phyloP scores from a whole-genome alignment of 176 grass and related monocot genomes.

The Aegilops longissima region DNA sequence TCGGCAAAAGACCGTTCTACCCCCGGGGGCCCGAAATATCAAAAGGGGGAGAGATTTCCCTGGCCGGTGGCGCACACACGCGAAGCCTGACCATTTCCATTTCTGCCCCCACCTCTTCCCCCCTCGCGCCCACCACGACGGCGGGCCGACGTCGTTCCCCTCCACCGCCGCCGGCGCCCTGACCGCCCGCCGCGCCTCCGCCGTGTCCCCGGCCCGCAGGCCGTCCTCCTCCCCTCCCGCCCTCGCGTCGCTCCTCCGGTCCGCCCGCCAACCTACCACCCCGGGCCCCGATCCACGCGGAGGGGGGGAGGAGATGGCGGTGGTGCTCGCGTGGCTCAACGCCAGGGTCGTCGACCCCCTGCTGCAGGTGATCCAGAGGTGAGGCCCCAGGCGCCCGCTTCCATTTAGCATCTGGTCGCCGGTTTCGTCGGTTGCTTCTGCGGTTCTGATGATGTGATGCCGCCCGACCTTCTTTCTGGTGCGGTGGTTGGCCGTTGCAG shows the following conservation, averaged over 20 bases:
- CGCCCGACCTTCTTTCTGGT: background rate
- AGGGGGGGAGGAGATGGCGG: slow-evolving; percentile 31
- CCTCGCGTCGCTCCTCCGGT: too few relatives aligned
- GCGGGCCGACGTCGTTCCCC: background rate
- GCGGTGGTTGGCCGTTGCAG: slow-evolving; percentile 31
- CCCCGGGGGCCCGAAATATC: background rate
- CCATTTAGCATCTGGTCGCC: background rate
- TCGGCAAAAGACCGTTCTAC: background rate
- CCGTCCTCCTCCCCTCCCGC: background rate
- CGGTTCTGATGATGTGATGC: too few relatives aligned
- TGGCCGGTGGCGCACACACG: background rate
- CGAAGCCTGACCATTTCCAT: background rate
- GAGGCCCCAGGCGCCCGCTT: background rate
- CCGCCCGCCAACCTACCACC: background rate
- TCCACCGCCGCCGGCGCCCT: background rate
- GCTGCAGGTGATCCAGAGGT: slow-evolving; percentile 74
- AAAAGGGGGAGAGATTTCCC: background rate
- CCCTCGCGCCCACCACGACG: background rate
- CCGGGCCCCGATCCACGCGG: background rate
- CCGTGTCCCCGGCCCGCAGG: background rate
- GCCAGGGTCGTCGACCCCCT: slow-evolving; percentile 62
- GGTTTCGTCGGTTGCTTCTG: background rate
- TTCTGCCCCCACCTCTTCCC: background rate
- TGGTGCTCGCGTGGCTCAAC: slow-evolving; percentile 54
- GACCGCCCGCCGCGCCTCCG: too few relatives aligned